phyloP scores from a whole-genome alignment of 306 rosid genomes.

The Cicer yamashitae region DNA sequence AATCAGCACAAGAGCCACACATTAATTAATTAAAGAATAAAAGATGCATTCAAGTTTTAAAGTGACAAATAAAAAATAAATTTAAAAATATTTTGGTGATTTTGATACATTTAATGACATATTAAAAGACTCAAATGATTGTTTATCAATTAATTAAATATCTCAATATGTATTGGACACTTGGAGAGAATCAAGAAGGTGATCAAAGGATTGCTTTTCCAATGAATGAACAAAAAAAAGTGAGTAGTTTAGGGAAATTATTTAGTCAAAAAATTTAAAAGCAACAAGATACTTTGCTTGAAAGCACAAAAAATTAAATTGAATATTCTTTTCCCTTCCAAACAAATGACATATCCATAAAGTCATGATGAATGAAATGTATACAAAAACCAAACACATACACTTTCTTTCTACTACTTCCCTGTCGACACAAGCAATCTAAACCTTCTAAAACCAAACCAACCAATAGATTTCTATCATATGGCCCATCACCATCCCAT shows the following conservation, averaged over 20 bases:
- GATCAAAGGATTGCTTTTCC: conserved; percentile 30
- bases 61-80: no score
- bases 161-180: not conserved
- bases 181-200: conserved; percentile 29
- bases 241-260: conserved; percentile 21
- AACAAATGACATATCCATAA: conserved; percentile 22
- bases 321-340: conserved; percentile 52
- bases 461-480: conserved; percentile 14
- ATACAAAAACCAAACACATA: conserved; percentile 33
- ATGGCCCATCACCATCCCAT: conserved; percentile 46
- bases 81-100: no score
- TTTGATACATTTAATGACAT: no score
- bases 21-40: no score
- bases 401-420: not conserved
- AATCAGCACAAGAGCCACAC: conserved; percentile 11
- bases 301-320: conserved; percentile 52
- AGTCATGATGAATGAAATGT: conserved; percentile 15
- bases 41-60: no score
- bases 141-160: no score
- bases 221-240: conserved; percentile 13
- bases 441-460: conserved; percentile 30
- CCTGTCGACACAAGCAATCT: conserved; percentile 47
- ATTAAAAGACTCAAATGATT: no score
- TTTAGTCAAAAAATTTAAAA: conserved; percentile 25
- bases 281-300: conserved; percentile 65